Evolutionary conservation across 306 rosid genomes (phyloP).

Genomic region (Cucumis sativus): DNA sequence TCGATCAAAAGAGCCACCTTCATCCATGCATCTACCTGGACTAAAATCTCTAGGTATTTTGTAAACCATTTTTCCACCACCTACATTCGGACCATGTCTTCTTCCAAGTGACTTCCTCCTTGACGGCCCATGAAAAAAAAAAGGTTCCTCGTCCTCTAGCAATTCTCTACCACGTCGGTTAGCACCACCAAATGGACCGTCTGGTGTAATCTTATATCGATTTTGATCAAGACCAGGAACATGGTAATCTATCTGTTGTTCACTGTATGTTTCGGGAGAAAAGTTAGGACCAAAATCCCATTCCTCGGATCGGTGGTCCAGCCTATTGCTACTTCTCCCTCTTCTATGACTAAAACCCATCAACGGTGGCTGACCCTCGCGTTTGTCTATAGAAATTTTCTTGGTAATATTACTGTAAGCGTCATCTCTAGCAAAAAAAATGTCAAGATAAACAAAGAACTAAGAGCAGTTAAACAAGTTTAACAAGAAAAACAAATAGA

Average conservation of each 20-base stretch:
- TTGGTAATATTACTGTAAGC: constrained; percentile 34
- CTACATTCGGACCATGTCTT: constrained; percentile 20
- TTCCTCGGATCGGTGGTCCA: constrained; percentile 29
- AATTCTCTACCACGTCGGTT: constrained; percentile 56
- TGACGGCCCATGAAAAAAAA: constrained; percentile 32
- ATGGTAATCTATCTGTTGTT: constrained; percentile 44
- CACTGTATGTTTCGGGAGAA: constrained; percentile 45
- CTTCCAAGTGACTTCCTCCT: constrained; percentile 71
- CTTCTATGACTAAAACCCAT: constrained; percentile 57
- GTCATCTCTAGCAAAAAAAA: constrained; percentile 41
- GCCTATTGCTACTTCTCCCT: constrained; percentile 38
- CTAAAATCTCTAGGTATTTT: constrained; percentile 51
- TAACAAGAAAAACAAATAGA: background rate
- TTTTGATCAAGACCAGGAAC: constrained; percentile 50
- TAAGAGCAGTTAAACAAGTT: background rate
- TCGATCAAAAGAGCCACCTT: constrained; percentile 47
- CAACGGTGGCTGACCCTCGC: constrained; percentile 48
- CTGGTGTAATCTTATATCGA: constrained; percentile 32
- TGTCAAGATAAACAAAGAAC: background rate
- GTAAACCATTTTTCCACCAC: constrained; percentile 39
- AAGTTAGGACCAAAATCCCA: constrained; percentile 56
- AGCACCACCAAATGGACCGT: constrained; percentile 48
- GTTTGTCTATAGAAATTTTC: constrained; percentile 59
- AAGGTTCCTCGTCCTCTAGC: constrained; percentile 40
- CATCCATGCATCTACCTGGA: constrained; percentile 48